Evolutionary conservation across 2,329 filamentous ascomycete genomes (phyloP).

Genomic region (Bipolaris cookei): DNA sequence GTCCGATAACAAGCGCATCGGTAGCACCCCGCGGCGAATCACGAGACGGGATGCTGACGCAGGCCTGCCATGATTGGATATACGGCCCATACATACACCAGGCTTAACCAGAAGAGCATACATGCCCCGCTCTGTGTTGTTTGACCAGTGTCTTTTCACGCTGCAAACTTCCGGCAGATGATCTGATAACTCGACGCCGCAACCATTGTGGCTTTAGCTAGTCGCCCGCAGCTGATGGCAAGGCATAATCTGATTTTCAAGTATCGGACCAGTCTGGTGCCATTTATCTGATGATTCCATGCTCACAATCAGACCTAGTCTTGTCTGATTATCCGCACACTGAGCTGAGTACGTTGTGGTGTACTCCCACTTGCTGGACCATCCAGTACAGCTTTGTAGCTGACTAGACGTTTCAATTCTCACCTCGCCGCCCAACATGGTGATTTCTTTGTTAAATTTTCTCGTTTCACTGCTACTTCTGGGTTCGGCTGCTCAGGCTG

Average conservation of each 20-base stretch:
- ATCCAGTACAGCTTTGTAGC: conserved; percentile 8
- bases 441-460: conserved; percentile 53
- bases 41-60: conserved; percentile 2
- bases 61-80: conserved; percentile 6
- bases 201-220: conserved; percentile 8
- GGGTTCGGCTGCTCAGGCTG: conserved; percentile 24
- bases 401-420: conserved; percentile 9
- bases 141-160: conserved; percentile 7
- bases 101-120: not conserved
- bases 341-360: not conserved
- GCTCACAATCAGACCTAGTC: conserved; percentile 8
- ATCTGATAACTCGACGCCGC: conserved; percentile 31
- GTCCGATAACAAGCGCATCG: conserved; percentile 28
- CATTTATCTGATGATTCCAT: conserved; percentile 5
- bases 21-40: conserved; percentile 22
- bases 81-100: not conserved
- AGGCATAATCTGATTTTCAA: conserved; percentile 34
- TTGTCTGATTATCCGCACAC: not conserved
- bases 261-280: conserved; percentile 1
- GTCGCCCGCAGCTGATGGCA: conserved; percentile 4
- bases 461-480: conserved; percentile 46
- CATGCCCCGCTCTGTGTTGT: conserved; percentile 15
- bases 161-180: conserved; percentile 16
- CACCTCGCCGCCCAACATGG: conserved; percentile 44
- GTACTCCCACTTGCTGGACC: conserved; percentile 4